phyloP scores from a whole-genome alignment of 257 asterid species.

The Fraxinus anomala region DNA sequence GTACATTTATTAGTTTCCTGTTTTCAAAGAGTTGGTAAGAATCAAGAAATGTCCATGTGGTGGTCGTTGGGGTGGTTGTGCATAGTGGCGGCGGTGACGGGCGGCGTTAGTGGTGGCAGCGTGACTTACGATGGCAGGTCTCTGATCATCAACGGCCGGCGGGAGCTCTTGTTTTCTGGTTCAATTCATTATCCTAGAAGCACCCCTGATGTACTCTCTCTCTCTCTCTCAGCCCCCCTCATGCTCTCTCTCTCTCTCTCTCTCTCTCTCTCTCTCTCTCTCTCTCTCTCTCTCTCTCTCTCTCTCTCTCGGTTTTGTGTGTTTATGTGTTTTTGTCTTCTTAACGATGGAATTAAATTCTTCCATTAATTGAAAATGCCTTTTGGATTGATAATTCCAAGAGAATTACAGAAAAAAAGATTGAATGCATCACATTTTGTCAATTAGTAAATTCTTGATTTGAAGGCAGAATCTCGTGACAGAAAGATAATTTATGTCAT shows the following conservation, averaged over 20 bases:
- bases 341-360: no score
- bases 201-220: slow-evolving; percentile 67
- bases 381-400: not conserved
- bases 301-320: no score
- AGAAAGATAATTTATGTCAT: not conserved
- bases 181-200: slow-evolving; percentile 91
- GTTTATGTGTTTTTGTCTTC: no score
- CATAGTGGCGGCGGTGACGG: slow-evolving; percentile 22
- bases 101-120: slow-evolving; percentile 37
- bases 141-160: slow-evolving; percentile 59
- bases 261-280: slow-evolving; percentile 22
- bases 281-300: slow-evolving; percentile 14
- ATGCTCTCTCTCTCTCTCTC: slow-evolving; percentile 36
- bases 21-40: not conserved
- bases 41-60: slow-evolving; percentile 19
- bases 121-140: slow-evolving; percentile 75
- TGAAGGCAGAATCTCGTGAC: not conserved
- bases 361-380: not conserved
- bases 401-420: not conserved
- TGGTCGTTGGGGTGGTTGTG: slow-evolving; percentile 32
- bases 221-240: slow-evolving; percentile 58
- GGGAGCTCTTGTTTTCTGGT: slow-evolving; percentile 79
- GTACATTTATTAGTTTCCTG: not conserved
- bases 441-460: not conserved
- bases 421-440: not conserved